These are phyloP conservation scores for Trichoderma asperellum DNA, from an alignment of 2,329 filamentous ascomycete species.

Conservation along the genomic window DNA sequence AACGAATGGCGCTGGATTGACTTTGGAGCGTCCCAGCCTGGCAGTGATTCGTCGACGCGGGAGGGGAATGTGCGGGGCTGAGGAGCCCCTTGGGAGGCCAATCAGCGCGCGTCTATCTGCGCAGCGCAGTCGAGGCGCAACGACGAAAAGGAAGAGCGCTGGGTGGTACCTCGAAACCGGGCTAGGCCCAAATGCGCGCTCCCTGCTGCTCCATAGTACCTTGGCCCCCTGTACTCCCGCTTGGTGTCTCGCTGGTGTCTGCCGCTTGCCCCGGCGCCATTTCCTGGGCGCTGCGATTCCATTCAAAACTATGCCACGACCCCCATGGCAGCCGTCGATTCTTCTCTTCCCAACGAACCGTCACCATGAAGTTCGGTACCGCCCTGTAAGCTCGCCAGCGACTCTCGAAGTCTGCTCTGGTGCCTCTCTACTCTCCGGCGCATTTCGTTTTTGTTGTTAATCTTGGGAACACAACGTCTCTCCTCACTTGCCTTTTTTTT, in stretches of 20 bases:
- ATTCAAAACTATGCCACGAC: slow-evolving; percentile 46
- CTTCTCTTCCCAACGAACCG: slow-evolving; percentile 51
- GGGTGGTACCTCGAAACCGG: not conserved
- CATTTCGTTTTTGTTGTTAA: slow-evolving; percentile 37
- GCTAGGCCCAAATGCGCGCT: not conserved
- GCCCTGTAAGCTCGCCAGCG: slow-evolving; percentile 56
- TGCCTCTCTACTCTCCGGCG: slow-evolving; percentile 47
- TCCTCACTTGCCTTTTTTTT: slow-evolving; percentile 21
- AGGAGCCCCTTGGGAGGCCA: not conserved
- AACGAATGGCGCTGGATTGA: slow-evolving; percentile 23
- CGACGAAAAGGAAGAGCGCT: not conserved
- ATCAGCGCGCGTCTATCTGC: slow-evolving; percentile 5
- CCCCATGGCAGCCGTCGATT: slow-evolving; percentile 33
- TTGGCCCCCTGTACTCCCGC: slow-evolving; percentile 12
- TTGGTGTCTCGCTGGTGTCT: slow-evolving; percentile 17
- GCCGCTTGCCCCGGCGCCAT: slow-evolving; percentile 22
- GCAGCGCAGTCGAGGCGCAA: not conserved
- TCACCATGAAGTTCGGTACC: slow-evolving; percentile 58
- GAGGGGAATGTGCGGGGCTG: slow-evolving; percentile 16
- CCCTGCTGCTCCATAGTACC: slow-evolving; percentile 5
- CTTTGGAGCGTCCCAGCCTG: slow-evolving; percentile 17
- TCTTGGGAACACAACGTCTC: slow-evolving; percentile 35
- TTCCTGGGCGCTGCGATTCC: slow-evolving; percentile 24
- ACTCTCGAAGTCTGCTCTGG: slow-evolving; percentile 61
- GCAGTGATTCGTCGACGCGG: slow-evolving; percentile 19